Conservation (phyloP, 306 rosid species). For the Ormosia emarginata region DNA sequence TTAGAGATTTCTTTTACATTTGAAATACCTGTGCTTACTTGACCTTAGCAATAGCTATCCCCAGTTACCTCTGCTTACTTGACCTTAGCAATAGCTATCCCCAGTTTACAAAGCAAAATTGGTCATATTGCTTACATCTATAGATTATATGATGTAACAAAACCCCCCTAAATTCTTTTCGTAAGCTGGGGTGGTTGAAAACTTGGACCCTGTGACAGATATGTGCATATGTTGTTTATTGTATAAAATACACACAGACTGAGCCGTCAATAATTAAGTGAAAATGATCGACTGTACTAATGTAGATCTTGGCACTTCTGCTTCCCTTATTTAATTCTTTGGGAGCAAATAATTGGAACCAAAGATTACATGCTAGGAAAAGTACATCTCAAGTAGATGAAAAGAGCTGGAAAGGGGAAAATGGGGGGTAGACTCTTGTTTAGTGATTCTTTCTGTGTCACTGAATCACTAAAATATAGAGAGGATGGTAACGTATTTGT, state of each 20-base stretch:
- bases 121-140: neutral
- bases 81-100: conserved; percentile 17
- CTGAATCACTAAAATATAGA: conserved; percentile 28
- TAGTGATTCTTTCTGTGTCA: conserved; percentile 36
- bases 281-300: conserved; percentile 41
- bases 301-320: conserved; percentile 26
- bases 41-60: conserved; percentile 18
- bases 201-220: conserved; percentile 25
- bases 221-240: neutral
- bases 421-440: conserved; percentile 5
- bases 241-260: neutral
- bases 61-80: conserved; percentile 7
- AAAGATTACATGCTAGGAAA: conserved; percentile 36
- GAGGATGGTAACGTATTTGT: conserved; percentile 41
- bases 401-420: conserved; percentile 30
- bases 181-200: conserved; percentile 11
- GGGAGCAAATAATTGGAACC: conserved; percentile 43
- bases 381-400: conserved; percentile 33
- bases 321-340: conserved; percentile 5
- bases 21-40: conserved; percentile 19
- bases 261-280: conserved; percentile 43
- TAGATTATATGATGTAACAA: neutral
- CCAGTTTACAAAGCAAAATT: conserved; percentile 1
- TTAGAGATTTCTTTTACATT: conserved; percentile 23
- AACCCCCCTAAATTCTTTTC: neutral